Percentiles rank a stretch among this genome's conserved stretches.
These are phyloP conservation scores for Cladosporium sp. DNA, from an alignment of 2,329 filamentous ascomycete species.

Conservation along the genomic window DNA sequence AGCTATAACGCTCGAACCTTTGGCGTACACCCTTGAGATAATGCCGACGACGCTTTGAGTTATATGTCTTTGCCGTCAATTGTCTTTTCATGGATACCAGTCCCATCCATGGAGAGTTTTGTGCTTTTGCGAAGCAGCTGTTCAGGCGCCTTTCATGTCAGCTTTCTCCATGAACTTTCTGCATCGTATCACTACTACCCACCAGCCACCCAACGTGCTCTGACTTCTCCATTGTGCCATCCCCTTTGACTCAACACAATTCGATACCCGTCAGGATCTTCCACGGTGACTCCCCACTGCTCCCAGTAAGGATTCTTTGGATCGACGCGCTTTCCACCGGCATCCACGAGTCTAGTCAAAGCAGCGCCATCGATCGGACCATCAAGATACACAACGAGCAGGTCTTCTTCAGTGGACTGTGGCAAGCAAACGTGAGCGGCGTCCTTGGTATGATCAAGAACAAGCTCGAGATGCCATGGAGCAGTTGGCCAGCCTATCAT, in stretches of 20 bases:
- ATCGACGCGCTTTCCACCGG: background rate
- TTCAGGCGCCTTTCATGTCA: too few relatives aligned
- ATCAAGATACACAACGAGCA: background rate
- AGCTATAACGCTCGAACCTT: too few relatives aligned
- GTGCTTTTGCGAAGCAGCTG: too few relatives aligned
- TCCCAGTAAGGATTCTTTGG: conserved; percentile 2
- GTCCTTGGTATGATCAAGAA: background rate
- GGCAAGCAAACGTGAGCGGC: background rate
- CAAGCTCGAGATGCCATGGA: conserved; percentile 2
- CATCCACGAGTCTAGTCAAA: background rate
- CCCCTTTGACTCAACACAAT: background rate
- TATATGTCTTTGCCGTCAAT: too few relatives aligned
- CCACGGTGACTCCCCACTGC: conserved; percentile 1
- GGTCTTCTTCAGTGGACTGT: background rate
- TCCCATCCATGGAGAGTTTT: too few relatives aligned
- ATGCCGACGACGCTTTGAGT: too few relatives aligned
- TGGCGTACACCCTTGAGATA: too few relatives aligned
- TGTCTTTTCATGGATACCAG: too few relatives aligned
- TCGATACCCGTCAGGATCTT: background rate
- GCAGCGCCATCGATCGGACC: background rate
- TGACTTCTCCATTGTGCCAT: background rate
- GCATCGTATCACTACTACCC: background rate
- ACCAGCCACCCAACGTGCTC: background rate
- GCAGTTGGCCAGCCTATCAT: conserved; percentile 1
- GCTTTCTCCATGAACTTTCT: too few relatives aligned